phyloP scores from a whole-genome alignment of 148 eudicot species.

The Fallopia convolvulus region DNA sequence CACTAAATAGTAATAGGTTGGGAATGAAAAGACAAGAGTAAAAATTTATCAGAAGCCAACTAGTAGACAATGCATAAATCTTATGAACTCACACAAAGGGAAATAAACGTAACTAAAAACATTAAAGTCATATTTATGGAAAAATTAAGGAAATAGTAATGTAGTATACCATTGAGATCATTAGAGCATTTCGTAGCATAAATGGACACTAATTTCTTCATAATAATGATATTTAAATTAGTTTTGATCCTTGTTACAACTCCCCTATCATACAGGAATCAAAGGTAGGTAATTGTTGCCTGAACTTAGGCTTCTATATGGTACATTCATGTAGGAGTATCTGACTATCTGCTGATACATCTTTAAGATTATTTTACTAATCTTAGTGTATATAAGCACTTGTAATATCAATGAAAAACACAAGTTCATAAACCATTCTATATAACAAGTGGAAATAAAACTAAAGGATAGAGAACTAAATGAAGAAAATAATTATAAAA shows the following conservation, averaged over 20 bases:
- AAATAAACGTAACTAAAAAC: background rate
- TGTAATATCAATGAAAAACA: too few relatives aligned
- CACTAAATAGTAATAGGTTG: background rate
- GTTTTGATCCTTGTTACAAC: too few relatives aligned
- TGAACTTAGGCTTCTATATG: too few relatives aligned
- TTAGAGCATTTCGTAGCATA: background rate
- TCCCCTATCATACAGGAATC: too few relatives aligned
- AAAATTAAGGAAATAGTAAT: background rate
- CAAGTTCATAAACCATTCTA: too few relatives aligned
- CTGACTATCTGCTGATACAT: too few relatives aligned
- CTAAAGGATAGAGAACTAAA: background rate
- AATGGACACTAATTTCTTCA: too few relatives aligned
- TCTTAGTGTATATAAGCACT: too few relatives aligned
- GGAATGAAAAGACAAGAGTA: background rate
- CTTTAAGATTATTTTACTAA: too few relatives aligned
- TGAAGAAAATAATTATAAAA: background rate
- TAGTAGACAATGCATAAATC: background rate
- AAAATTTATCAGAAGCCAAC: background rate
- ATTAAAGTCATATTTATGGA: background rate
- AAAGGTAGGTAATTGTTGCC: too few relatives aligned
- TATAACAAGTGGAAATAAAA: background rate
- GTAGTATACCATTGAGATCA: background rate
- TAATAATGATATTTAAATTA: too few relatives aligned
- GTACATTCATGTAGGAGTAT: too few relatives aligned
- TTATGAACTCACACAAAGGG: background rate